Conservation (phyloP, 2,329 filamentous ascomycete genomes). For the Xylaria sp. region DNA sequence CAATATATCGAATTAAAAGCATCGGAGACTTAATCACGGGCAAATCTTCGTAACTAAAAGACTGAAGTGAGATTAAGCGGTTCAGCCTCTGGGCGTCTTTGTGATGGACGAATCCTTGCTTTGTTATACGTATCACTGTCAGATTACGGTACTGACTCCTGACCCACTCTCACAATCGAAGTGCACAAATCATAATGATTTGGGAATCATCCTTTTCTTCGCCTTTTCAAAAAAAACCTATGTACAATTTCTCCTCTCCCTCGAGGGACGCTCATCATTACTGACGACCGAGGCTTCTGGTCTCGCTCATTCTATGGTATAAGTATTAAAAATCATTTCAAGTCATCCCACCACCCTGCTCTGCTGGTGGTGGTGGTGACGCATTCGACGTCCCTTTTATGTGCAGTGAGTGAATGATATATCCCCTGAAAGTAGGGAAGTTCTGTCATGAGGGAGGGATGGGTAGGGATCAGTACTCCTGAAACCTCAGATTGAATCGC, state of each 20-base stretch:
- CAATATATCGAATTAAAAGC: neutral
- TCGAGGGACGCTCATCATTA: conserved; percentile 27
- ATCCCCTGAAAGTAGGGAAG: neutral
- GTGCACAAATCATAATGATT: neutral
- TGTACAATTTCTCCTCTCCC: conserved; percentile 23
- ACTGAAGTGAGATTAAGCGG: no score
- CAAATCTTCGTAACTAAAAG: neutral
- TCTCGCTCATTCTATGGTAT: conserved; percentile 25
- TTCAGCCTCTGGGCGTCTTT: neutral
- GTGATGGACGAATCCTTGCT: neutral
- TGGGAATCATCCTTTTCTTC: neutral
- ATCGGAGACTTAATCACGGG: neutral
- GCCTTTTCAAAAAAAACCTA: conserved; percentile 5
- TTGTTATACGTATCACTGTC: neutral
- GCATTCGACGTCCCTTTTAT: neutral
- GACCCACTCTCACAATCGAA: neutral
- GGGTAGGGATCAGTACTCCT: neutral
- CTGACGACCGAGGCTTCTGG: conserved; percentile 19
- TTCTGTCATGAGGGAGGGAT: neutral
- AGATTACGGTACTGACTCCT: neutral
- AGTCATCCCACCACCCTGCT: conserved; percentile 19
- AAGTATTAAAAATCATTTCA: conserved; percentile 22
- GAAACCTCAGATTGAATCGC: neutral
- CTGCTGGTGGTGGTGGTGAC: conserved; percentile 20
- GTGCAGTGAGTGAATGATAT: neutral